Percentiles rank a stretch among this genome's conserved stretches.
These are phyloP conservation scores for Irpex sp. DNA, from an alignment of 1,284 basidiomycete genomes.

Conservation along the genomic window DNA sequence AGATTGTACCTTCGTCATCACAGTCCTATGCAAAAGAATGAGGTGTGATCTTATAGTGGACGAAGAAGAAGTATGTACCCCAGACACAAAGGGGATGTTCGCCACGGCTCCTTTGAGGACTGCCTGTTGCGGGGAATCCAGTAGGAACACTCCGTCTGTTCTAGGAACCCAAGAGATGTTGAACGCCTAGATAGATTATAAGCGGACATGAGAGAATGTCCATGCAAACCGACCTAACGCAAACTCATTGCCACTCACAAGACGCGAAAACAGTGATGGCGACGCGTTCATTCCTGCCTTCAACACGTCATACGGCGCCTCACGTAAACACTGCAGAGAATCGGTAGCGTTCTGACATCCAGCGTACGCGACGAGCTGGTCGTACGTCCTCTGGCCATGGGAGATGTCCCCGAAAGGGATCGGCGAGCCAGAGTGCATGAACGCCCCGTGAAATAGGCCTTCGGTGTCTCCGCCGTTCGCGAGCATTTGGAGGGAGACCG, in stretches of 20 bases:
- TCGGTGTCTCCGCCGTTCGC: slow-evolving; percentile 24
- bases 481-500: slow-evolving; percentile 26
- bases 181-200: slow-evolving; percentile 12
- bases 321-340: slow-evolving; percentile 34
- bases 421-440: slow-evolving; percentile 32
- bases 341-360: slow-evolving; percentile 28
- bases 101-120: slow-evolving; percentile 26
- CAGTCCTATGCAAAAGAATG: slow-evolving; percentile 25
- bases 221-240: not conserved
- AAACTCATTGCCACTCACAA: not conserved
- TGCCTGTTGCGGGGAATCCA: slow-evolving; percentile 24
- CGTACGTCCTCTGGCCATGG: slow-evolving; percentile 25
- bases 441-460: slow-evolving; percentile 27
- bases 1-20: slow-evolving; percentile 52
- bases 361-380: slow-evolving; percentile 24
- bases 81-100: slow-evolving; percentile 29
- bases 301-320: slow-evolving; percentile 12
- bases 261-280: slow-evolving; percentile 11
- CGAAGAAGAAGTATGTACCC: slow-evolving; percentile 8
- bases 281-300: slow-evolving; percentile 25
- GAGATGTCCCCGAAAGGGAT: slow-evolving; percentile 24
- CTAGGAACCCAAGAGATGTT: slow-evolving; percentile 33
- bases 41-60: not conserved
- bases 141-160: slow-evolving; percentile 35
- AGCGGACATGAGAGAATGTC: not conserved